These are phyloP conservation scores for Sphenostylis stenocarpa DNA, from an alignment of 306 rosid species.

Conservation along the genomic window DNA sequence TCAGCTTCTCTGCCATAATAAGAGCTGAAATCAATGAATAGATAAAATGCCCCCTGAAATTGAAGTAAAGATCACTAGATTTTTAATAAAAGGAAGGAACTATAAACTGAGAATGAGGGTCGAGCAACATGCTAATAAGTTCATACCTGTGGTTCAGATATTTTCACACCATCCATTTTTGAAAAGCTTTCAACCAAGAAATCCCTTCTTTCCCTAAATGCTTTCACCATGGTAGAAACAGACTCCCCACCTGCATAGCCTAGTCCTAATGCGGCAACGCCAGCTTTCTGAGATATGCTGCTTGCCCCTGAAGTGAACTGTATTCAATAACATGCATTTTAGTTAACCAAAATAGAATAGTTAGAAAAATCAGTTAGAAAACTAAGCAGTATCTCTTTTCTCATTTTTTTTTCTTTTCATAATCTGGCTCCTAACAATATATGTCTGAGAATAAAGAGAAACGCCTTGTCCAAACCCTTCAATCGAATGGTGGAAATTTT, in stretches of 20 bases:
- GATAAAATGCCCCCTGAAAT: constrained; percentile 92
- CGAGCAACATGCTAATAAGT: background rate
- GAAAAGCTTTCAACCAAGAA: constrained; percentile 72
- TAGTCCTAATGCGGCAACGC: constrained; percentile 84
- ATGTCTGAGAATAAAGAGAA: constrained; percentile 3
- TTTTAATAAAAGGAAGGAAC: background rate
- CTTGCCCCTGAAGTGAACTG: constrained; percentile 88
- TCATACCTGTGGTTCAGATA: constrained; percentile 67
- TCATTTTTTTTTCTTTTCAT: too few relatives aligned
- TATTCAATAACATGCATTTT: constrained; percentile 15
- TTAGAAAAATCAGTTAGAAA: background rate
- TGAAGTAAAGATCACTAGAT: background rate
- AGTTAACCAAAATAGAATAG: background rate
- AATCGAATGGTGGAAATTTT: background rate
- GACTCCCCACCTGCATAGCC: constrained; percentile 87
- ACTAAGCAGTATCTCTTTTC: too few relatives aligned
- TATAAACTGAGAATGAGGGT: background rate
- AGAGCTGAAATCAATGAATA: constrained; percentile 75
- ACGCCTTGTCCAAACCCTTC: background rate
- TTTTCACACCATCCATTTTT: constrained; percentile 65
- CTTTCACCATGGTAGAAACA: constrained; percentile 74
- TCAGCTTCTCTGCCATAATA: constrained; percentile 72
- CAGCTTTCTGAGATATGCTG: constrained; percentile 92
- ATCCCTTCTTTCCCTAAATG: constrained; percentile 76
- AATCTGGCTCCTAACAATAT: background rate